Evolutionary conservation across 1,284 basidiomycete species (phyloP).

Genomic region (Melampsora larici-populina): DNA sequence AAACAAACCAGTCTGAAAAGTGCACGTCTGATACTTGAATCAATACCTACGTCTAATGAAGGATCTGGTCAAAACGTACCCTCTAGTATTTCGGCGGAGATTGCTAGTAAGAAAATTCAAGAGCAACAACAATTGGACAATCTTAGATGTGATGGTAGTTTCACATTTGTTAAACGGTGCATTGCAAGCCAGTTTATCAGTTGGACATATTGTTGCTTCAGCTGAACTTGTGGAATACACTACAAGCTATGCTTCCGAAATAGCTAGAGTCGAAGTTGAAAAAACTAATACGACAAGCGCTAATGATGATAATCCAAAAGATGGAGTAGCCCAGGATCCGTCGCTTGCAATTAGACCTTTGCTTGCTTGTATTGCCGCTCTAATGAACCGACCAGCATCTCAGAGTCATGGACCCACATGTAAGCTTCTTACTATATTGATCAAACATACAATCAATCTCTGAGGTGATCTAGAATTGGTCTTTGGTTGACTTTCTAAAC

Average conservation of each 20-base stretch:
- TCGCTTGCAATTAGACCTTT: constrained; percentile 33
- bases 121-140: constrained; percentile 9
- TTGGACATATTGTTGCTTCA: constrained; percentile 24
- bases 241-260: constrained; percentile 33
- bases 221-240: constrained; percentile 31
- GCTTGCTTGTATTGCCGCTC: constrained; percentile 34
- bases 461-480: constrained; percentile 24
- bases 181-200: constrained; percentile 29
- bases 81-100: constrained; percentile 31
- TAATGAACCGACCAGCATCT: constrained; percentile 26
- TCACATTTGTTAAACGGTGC: constrained; percentile 36
- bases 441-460: constrained; percentile 19
- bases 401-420: constrained; percentile 21
- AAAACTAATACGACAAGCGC: background rate
- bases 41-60: background rate
- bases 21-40: constrained; percentile 17
- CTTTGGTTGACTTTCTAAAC: constrained; percentile 31
- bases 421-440: constrained; percentile 20
- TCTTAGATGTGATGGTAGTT: constrained; percentile 5
- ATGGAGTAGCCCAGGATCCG: constrained; percentile 1
- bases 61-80: constrained; percentile 10
- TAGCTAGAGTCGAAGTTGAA: constrained; percentile 40
- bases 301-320: no score
- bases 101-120: constrained; percentile 20
- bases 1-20: constrained; percentile 16